Conservation (phyloP, 2,329 filamentous ascomycete species). For the Diplodia mutila region DNA sequence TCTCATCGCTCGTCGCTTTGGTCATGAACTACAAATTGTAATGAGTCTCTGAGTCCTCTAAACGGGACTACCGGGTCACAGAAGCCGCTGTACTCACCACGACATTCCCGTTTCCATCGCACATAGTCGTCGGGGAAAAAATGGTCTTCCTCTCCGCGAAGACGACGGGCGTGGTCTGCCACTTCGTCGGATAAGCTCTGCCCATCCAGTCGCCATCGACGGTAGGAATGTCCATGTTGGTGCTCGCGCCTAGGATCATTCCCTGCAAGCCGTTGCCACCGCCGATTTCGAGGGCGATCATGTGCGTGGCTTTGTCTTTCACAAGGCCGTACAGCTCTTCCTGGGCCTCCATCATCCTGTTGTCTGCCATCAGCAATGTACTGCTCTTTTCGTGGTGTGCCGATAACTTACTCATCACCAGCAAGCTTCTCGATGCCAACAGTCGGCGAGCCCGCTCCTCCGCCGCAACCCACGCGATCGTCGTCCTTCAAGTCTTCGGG, state of each 20-base stretch:
- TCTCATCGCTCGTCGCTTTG: constrained; percentile 42
- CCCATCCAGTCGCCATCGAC: constrained; percentile 56
- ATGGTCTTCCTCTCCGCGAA: constrained; percentile 46
- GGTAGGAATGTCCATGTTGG: constrained; percentile 47
- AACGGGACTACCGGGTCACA: no score
- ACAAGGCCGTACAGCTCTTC: constrained; percentile 40
- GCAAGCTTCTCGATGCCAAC: constrained; percentile 47
- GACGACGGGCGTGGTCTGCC: constrained; percentile 50
- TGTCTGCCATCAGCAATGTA: not conserved
- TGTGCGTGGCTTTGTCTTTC: constrained; percentile 39
- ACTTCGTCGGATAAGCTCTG: constrained; percentile 51
- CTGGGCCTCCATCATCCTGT: constrained; percentile 40
- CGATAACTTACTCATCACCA: constrained; percentile 42
- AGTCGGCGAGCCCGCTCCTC: constrained; percentile 52
- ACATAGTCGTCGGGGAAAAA: constrained; percentile 44
- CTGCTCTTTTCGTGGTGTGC: not conserved
- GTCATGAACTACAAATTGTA: constrained; percentile 36
- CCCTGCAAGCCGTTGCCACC: constrained; percentile 36
- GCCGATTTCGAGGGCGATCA: constrained; percentile 23
- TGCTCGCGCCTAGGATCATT: constrained; percentile 42
- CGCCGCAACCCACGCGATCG: constrained; percentile 46
- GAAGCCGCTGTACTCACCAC: constrained; percentile 27
- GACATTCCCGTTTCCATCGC: constrained; percentile 49
- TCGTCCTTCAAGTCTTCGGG: constrained; percentile 46
- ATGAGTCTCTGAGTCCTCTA: not conserved